Evolutionary conservation across 1,284 basidiomycete genomes (phyloP).

Genomic region (Tilletiaria anomala): DNA sequence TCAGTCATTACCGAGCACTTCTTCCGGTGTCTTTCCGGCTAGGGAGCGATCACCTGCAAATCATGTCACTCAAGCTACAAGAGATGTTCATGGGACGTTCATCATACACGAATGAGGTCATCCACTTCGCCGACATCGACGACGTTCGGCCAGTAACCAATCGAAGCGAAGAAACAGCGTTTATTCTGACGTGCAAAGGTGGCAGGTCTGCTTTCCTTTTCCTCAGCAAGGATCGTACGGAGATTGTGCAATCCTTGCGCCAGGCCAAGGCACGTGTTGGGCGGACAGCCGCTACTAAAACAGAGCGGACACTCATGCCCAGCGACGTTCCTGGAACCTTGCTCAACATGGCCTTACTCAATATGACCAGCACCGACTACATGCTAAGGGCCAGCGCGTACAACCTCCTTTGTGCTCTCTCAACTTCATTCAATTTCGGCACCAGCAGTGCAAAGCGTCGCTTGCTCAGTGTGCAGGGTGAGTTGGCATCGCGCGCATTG

Average conservation of each 20-base stretch:
- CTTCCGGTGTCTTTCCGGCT: slow-evolving; percentile 27
- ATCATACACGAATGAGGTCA: slow-evolving; percentile 24
- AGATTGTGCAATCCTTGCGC: slow-evolving; percentile 29
- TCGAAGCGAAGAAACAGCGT: slow-evolving; percentile 34
- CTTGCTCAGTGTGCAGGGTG: slow-evolving; percentile 20
- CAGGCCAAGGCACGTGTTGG: slow-evolving; percentile 30
- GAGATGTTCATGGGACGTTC: slow-evolving; percentile 12
- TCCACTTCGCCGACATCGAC: slow-evolving; percentile 33
- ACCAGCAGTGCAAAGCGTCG: slow-evolving; percentile 24
- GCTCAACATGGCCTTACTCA: slow-evolving; percentile 38
- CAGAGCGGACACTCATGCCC: slow-evolving; percentile 23
- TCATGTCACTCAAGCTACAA: slow-evolving; percentile 25
- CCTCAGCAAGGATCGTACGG: slow-evolving; percentile 24
- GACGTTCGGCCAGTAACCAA: slow-evolving; percentile 28
- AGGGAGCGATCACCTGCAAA: slow-evolving; percentile 28
- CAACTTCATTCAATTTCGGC: slow-evolving; percentile 33
- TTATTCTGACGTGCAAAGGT: slow-evolving; percentile 29
- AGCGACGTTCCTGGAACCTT: slow-evolving; percentile 32
- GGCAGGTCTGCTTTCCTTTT: slow-evolving; percentile 30
- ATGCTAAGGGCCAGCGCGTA: slow-evolving; percentile 25
- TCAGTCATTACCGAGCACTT: slow-evolving; percentile 31
- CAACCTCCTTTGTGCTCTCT: slow-evolving; percentile 33
- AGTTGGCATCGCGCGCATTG: background rate
- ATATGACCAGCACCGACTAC: slow-evolving; percentile 26
- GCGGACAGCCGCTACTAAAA: slow-evolving; percentile 9